Evolutionary conservation across 1,284 basidiomycete genomes (phyloP).

Genomic region (Ustilago hordei): DNA sequence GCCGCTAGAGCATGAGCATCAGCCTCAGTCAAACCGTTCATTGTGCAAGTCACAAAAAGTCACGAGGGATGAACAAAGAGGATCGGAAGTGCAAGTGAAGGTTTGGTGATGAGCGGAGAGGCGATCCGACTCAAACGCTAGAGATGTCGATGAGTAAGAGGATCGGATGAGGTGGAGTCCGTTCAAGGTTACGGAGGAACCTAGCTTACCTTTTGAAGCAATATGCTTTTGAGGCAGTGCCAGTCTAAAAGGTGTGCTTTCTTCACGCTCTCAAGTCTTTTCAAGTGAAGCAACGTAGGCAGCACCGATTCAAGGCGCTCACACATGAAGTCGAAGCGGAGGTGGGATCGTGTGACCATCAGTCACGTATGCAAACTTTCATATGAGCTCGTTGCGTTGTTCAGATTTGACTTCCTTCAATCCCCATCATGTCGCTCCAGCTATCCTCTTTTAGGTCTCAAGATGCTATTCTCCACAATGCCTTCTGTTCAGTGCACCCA

Average conservation of each 20-base stretch:
- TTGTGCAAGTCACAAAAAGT: background rate
- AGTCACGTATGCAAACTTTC: slow-evolving; percentile 1
- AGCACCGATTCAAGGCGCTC: background rate
- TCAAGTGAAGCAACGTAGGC: background rate
- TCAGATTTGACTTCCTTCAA: background rate
- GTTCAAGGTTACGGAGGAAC: background rate
- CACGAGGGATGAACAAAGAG: slow-evolving; percentile 2
- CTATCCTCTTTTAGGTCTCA: background rate
- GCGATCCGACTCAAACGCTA: background rate
- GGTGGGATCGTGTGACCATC: slow-evolving; percentile 2
- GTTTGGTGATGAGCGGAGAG: background rate
- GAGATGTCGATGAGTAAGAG: background rate
- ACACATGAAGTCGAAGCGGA: slow-evolving; percentile 3
- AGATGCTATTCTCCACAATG: background rate
- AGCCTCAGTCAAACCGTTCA: slow-evolving; percentile 3
- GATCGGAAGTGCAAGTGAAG: background rate
- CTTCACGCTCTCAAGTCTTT: background rate
- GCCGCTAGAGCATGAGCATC: slow-evolving; percentile 11
- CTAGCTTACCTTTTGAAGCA: background rate
- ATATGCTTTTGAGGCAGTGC: background rate
- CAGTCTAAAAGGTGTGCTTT: background rate
- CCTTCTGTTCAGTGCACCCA: background rate
- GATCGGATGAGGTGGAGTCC: background rate
- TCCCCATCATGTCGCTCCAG: no score
- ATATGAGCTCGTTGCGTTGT: background rate